These are phyloP conservation scores for Tulasnella sp. DNA, from an alignment of 768 basidiomycete species.

Conservation along the genomic window DNA sequence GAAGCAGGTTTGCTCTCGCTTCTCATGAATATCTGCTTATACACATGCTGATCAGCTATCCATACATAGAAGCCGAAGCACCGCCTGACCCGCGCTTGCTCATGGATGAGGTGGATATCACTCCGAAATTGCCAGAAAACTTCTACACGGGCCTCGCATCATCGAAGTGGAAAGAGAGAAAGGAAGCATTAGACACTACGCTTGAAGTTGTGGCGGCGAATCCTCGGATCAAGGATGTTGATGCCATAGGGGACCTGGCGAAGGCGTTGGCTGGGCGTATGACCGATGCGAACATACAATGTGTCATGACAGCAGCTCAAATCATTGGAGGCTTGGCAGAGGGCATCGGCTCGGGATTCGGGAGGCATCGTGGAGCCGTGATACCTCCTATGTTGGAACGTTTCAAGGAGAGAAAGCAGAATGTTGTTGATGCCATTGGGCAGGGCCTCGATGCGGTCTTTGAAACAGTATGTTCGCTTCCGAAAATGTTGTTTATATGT, in stretches of 20 bases:
- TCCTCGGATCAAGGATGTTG: constrained; percentile 66
- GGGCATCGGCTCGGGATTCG: constrained; percentile 65
- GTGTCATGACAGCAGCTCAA: constrained; percentile 78
- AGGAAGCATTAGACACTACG: constrained; percentile 80
- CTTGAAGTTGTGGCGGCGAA: constrained; percentile 54
- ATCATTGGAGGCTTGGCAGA: constrained; percentile 80
- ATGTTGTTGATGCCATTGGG: constrained; percentile 81
- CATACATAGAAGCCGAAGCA: neutral
- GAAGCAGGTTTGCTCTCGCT: constrained; percentile 24
- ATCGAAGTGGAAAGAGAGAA: constrained; percentile 96
- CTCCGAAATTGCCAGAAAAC: constrained; percentile 60
- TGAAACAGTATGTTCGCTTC: constrained; percentile 46
- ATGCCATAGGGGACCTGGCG: constrained; percentile 64
- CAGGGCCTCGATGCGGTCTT: constrained; percentile 83
- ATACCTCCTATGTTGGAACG: constrained; percentile 75
- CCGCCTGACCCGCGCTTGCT: constrained; percentile 52
- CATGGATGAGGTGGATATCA: constrained; percentile 71
- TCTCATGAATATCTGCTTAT: constrained; percentile 4
- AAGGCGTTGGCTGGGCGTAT: constrained; percentile 71
- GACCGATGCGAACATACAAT: constrained; percentile 90
- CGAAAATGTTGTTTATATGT: constrained; percentile 10
- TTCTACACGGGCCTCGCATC: constrained; percentile 69
- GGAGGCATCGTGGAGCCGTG: constrained; percentile 55
- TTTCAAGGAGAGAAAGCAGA: constrained; percentile 87
- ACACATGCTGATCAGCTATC: constrained; percentile 17